phyloP scores from a whole-genome alignment of 306 rosid species.

The Quercus aquifolioides region DNA sequence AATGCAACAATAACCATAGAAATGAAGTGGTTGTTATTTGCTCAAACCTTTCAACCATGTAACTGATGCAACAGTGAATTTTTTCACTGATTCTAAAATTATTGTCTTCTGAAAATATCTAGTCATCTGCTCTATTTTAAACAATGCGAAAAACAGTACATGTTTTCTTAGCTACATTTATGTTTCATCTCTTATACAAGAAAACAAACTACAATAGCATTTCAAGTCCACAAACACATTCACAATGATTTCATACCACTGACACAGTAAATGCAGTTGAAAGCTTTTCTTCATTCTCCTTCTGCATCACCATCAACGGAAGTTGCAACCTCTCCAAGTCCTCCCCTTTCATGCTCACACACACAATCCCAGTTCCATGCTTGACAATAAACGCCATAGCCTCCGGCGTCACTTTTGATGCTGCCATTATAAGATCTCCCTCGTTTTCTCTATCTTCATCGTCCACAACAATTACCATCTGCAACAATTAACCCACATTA shows the following conservation, averaged over 20 bases:
- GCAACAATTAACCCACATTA: slow-evolving; percentile 16
- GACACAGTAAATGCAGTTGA: slow-evolving; percentile 37
- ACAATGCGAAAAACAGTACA: background rate
- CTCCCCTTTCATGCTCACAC: slow-evolving; percentile 41
- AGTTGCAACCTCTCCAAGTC: slow-evolving; percentile 36
- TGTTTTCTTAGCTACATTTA: background rate
- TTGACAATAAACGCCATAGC: slow-evolving; percentile 36
- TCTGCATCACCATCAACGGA: slow-evolving; percentile 32
- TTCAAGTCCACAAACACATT: background rate
- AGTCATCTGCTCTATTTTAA: background rate
- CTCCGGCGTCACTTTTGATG: slow-evolving; percentile 29
- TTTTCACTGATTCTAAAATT: background rate
- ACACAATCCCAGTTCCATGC: slow-evolving; percentile 38
- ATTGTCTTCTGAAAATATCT: background rate
- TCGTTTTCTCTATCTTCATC: slow-evolving; percentile 44
- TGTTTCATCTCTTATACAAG: background rate
- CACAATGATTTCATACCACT: slow-evolving; percentile 12
- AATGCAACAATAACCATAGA: background rate
- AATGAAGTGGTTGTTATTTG: background rate
- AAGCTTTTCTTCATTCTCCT: slow-evolving; percentile 35
- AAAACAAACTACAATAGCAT: background rate
- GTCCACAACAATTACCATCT: slow-evolving; percentile 39
- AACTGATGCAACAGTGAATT: background rate
- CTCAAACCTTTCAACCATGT: background rate
- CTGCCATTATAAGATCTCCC: slow-evolving; percentile 41